Conservation (phyloP, 169 alveolate species). For the Eimeria tenella region DNA sequence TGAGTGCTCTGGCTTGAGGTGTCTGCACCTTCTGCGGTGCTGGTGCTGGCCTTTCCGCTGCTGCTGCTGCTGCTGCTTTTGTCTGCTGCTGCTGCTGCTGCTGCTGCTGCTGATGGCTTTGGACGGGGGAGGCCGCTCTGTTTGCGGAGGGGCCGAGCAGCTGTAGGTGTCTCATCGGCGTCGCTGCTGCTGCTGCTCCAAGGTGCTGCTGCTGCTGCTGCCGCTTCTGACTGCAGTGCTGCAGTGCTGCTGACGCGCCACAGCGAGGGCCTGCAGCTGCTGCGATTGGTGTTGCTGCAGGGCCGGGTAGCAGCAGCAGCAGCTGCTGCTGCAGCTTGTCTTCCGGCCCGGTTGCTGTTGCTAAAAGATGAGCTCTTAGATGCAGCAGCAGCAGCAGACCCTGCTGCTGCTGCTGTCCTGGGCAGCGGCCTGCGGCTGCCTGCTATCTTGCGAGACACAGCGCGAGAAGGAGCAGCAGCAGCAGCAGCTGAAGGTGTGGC, state of each 20-base stretch:
- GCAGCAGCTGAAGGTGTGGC: conserved; percentile 3
- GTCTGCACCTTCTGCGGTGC: neutral
- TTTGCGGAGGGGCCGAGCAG: conserved; percentile 1
- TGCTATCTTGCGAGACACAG: conserved; percentile 10
- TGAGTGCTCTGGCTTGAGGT: neutral
- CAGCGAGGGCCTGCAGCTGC: neutral
- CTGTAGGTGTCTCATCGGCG: neutral
- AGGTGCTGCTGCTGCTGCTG: conserved; percentile 6
- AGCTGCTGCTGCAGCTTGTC: neutral
- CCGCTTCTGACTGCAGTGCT: neutral
- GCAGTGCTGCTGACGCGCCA: conserved; percentile 1
- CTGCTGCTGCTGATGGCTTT: neutral
- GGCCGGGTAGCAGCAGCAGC: conserved; percentile 14
- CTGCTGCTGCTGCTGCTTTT: neutral
- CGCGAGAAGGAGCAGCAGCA: conserved; percentile 9
- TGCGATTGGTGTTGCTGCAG: neutral
- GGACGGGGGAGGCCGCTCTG: neutral
- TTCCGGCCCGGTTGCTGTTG: neutral
- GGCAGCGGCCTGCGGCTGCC: conserved; percentile 52
- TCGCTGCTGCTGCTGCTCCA: conserved; percentile 27
- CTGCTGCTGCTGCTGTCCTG: conserved; percentile 41
- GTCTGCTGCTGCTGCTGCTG: neutral
- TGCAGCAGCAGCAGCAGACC: neutral
- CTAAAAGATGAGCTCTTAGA: neutral
- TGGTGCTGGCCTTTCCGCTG: neutral